Evolutionary conservation across 2,329 filamentous ascomycete species (phyloP), one percentile per base, ranked within the genome.

Genomic region (Neofusicoccum sp.): DNA sequence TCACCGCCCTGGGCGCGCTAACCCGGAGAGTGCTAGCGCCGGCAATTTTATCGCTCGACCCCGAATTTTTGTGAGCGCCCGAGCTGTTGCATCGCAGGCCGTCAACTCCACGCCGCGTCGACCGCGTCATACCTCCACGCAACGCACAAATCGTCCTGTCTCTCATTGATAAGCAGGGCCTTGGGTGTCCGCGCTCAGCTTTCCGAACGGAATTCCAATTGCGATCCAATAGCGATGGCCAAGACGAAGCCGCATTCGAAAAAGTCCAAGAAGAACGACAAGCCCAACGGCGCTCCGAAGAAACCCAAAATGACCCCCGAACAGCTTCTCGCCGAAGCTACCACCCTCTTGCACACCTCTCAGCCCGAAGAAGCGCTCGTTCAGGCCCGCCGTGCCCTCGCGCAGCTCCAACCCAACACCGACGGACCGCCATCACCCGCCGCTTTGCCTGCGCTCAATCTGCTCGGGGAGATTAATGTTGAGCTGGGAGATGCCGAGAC

Each of bases 391-490:
- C 78, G 80, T 66, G 83, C 84, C 1, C 78, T 86, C 65, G 73
- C 71, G 66, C 75, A 74, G 63, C 81, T 79, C 61, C 75, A 79
- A 63, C 72, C 74, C 36, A 72, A 69, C 26, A 63, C 69, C 36
- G 71, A 73, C 43, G 45, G 28, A 24, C 41, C 30, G 28, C 73
- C 72, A 1, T 72, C 72, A 11, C 58, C 68, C 65, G 80, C 82
- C 56, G 82, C 84, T 47, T 79, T 91, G 14, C 82, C 87, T 9
- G 89, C 89, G 1, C 78, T 93, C 53, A 90, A 89, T 66, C 78
- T 96, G 34, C 82, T 95, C 24, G 93, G 89, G 59, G 90, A 96
- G 69, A 91, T 96, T 69, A 83, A 86, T 68, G 83, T 96, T 61
- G 91, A 96, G 71, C 77, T 90, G 3, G 93, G 95, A 64, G 90